Percentiles rank a stretch among this genome's conserved stretches.
Conservation (phyloP, 2,329 filamentous ascomycete genomes). For the Fusarium begoniae region DNA sequence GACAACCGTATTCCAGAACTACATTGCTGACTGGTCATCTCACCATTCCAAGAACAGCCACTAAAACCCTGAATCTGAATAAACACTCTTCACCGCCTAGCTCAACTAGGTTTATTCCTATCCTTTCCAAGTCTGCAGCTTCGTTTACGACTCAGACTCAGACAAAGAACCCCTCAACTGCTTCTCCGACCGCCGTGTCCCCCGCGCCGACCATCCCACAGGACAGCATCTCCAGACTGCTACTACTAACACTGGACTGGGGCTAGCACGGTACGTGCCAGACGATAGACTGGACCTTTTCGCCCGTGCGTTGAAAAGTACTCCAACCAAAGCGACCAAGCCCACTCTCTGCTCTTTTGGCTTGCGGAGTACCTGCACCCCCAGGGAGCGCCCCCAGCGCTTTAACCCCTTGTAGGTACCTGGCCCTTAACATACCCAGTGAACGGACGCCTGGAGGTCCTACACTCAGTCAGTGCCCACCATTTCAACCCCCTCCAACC, state of each 20-base stretch:
- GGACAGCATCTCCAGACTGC: slow-evolving; percentile 30
- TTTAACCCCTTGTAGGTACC: slow-evolving; percentile 30
- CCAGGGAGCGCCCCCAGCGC: slow-evolving; percentile 20
- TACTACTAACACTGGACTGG: slow-evolving; percentile 31
- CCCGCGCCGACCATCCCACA: slow-evolving; percentile 18
- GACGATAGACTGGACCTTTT: slow-evolving; percentile 34
- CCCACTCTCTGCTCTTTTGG: slow-evolving; percentile 13
- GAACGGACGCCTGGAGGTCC: slow-evolving; percentile 28
- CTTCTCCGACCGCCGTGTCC: slow-evolving; percentile 22
- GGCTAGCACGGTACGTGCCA: slow-evolving; percentile 31
- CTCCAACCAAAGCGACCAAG: slow-evolving; percentile 29
- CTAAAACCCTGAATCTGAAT: slow-evolving; percentile 36
- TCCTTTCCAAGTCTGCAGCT: slow-evolving; percentile 9
- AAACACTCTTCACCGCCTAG: slow-evolving; percentile 37
- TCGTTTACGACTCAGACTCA: slow-evolving; percentile 19
- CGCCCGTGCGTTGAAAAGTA: slow-evolving; percentile 34
- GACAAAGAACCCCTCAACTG: slow-evolving; percentile 22
- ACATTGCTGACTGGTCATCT: slow-evolving; percentile 41
- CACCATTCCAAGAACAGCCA: slow-evolving; percentile 44
- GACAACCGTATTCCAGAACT: slow-evolving; percentile 30
- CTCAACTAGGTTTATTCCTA: slow-evolving; percentile 14
- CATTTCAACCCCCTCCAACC: slow-evolving; percentile 43
- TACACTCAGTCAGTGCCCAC: slow-evolving; percentile 38
- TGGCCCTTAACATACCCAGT: slow-evolving; percentile 10
- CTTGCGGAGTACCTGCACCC: slow-evolving; percentile 27